Evolutionary conservation across 139 green algal species (phyloP).

Genomic region (Coelastrella sp.): DNA sequence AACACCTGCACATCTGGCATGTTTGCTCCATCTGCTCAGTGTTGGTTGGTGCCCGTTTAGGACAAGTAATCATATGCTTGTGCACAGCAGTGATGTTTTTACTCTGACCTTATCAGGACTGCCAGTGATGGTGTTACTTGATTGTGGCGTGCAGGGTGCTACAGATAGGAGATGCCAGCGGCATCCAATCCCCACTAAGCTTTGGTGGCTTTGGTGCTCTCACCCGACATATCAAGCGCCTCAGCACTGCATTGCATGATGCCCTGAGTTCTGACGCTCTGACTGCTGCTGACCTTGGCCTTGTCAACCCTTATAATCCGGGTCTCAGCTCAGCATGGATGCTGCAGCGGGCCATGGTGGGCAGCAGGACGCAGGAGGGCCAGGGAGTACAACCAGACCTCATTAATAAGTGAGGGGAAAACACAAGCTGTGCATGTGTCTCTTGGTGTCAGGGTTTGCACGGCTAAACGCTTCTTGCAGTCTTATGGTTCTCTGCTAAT

Average conservation of each 20-base stretch:
- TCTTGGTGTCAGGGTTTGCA: background rate
- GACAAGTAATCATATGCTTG: background rate
- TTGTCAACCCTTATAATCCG: conserved; percentile 34
- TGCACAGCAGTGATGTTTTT: background rate
- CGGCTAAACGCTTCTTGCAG: too few species aligned
- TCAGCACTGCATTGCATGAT: conserved; percentile 69
- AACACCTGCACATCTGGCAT: too few species aligned
- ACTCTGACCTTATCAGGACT: too few species aligned
- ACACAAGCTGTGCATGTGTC: background rate
- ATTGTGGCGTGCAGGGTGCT: conserved; percentile 82
- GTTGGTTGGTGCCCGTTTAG: too few species aligned
- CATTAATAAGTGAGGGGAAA: conserved; percentile 71
- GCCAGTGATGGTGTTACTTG: too few species aligned
- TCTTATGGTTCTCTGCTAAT: too few species aligned
- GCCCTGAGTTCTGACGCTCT: conserved; percentile 58
- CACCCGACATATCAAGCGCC: conserved; percentile 73
- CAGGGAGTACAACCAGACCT: conserved; percentile 59
- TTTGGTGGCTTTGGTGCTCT: conserved; percentile 97
- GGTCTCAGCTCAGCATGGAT: conserved; percentile 82
- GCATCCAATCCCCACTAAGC: conserved; percentile 93
- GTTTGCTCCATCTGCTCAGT: too few species aligned
- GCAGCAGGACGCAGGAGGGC: conserved; percentile 54
- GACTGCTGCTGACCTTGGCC: background rate
- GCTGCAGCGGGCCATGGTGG: conserved; percentile 91
- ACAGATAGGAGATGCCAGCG: conserved; percentile 86